These are phyloP conservation scores for Tolypocladium pustulatum DNA, from an alignment of 2,329 filamentous ascomycete genomes.

Conservation along the genomic window DNA sequence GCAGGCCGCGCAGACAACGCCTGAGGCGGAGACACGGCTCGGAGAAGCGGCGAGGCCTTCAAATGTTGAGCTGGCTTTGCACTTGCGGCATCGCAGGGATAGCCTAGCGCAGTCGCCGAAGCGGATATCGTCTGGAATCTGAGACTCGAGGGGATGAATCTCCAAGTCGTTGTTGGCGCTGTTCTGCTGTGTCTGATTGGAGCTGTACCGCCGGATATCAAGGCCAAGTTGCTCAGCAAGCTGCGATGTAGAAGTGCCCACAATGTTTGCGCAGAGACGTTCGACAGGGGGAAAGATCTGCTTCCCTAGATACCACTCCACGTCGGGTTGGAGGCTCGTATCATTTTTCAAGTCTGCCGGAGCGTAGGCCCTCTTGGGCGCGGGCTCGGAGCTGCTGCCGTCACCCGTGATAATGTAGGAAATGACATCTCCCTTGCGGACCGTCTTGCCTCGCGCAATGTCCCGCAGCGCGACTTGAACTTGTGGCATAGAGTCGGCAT, in stretches of 20 bases:
- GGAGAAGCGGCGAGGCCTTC: slow-evolving; percentile 58
- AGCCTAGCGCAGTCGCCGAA: slow-evolving; percentile 75
- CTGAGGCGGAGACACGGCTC: slow-evolving; percentile 57
- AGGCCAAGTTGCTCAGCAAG: slow-evolving; percentile 90
- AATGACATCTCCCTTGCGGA: slow-evolving; percentile 93
- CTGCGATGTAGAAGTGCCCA: slow-evolving; percentile 79
- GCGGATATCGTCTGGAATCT: slow-evolving; percentile 82
- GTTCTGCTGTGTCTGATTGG: slow-evolving; percentile 31
- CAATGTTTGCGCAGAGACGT: slow-evolving; percentile 91
- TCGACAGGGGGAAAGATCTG: slow-evolving; percentile 98
- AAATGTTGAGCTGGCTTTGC: slow-evolving; percentile 62
- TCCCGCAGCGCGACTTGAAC: slow-evolving; percentile 91
- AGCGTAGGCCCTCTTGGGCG: slow-evolving; percentile 82
- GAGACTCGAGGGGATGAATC: slow-evolving; percentile 85
- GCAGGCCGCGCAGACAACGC: slow-evolving; percentile 66
- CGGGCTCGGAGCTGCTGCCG: slow-evolving; percentile 51
- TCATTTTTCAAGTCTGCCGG: slow-evolving; percentile 74
- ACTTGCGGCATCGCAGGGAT: slow-evolving; percentile 68
- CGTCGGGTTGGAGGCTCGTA: slow-evolving; percentile 68
- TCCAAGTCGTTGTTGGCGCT: slow-evolving; percentile 51
- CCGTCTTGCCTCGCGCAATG: slow-evolving; percentile 71
- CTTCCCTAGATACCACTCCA: slow-evolving; percentile 98
- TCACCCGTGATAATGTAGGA: slow-evolving; percentile 86
- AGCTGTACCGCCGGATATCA: slow-evolving; percentile 74
- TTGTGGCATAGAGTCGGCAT: slow-evolving; percentile 89